These are phyloP conservation scores for Solanum hybrid DNA, from an alignment of 305 asterid species.

Conservation along the genomic window DNA sequence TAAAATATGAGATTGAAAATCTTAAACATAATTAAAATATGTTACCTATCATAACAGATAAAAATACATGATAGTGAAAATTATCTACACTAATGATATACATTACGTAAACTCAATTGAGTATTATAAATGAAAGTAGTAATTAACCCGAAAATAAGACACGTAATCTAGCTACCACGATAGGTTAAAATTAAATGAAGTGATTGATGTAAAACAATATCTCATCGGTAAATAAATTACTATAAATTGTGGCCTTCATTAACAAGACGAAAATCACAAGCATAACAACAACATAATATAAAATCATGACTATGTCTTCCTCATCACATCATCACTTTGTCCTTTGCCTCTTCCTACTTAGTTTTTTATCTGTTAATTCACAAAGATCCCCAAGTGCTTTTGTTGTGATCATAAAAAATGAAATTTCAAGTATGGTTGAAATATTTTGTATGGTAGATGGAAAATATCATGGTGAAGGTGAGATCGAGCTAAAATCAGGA, in stretches of 20 bases:
- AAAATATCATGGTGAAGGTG: too few relatives aligned
- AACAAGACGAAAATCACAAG: not conserved
- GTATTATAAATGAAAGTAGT: not conserved
- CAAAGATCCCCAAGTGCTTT: too few relatives aligned
- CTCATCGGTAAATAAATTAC: not conserved
- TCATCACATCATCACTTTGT: not conserved
- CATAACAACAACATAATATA: not conserved
- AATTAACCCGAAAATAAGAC: not conserved
- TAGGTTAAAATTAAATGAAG: not conserved
- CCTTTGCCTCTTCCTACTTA: not conserved
- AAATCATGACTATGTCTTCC: not conserved
- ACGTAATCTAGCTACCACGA: not conserved
- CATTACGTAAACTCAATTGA: not conserved
- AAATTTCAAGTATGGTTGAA: too few relatives aligned
- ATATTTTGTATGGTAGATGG: too few relatives aligned
- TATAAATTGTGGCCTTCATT: not conserved
- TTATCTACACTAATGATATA: not conserved
- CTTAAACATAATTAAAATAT: not conserved
- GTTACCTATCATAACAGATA: rapidly evolving
- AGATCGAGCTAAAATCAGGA: too few relatives aligned
- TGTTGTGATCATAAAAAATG: too few relatives aligned
- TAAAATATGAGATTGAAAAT: not conserved
- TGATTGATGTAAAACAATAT: not conserved
- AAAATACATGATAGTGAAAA: not conserved
- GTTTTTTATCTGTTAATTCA: too few relatives aligned